A percentile compares a stretch with the other conserved stretches of the same genome.
These are phyloP conservation scores for Ophiosphaerella narmari DNA, from an alignment of 2,329 filamentous ascomycete genomes.

Conservation along the genomic window DNA sequence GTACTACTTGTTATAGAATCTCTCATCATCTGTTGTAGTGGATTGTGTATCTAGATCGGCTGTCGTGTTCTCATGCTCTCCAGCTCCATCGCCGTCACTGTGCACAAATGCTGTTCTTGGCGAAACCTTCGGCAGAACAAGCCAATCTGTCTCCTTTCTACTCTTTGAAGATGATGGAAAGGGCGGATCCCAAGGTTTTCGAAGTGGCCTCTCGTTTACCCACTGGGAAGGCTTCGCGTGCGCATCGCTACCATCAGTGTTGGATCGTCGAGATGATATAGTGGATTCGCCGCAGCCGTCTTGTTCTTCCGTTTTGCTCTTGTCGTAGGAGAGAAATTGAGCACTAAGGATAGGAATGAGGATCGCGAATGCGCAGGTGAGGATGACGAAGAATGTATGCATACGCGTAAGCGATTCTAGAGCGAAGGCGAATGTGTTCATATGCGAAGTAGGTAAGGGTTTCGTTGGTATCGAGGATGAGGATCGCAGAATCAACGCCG, in stretches of 20 bases:
- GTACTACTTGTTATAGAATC: neutral
- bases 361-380: conserved; percentile 25
- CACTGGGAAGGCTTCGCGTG: neutral
- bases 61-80: neutral
- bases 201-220: conserved; percentile 1
- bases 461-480: neutral
- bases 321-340: conserved; percentile 23
- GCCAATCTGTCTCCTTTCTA: conserved; percentile 4
- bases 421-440: too few species aligned
- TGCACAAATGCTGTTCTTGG: neutral
- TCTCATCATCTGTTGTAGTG: neutral
- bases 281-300: conserved; percentile 8
- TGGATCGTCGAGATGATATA: conserved; percentile 6
- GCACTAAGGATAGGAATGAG: conserved; percentile 28
- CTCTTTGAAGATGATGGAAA: conserved; percentile 15
- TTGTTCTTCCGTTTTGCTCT: neutral
- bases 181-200: conserved; percentile 35
- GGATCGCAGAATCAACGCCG: neutral
- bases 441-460: too few species aligned
- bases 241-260: conserved; percentile 12
- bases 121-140: conserved; percentile 1
- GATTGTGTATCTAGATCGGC: neutral
- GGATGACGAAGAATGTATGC: conserved; percentile 16
- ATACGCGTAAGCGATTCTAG: neutral
- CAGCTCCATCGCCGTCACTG: neutral